A percentile compares a stretch with the other conserved stretches of the same genome.
Conservation (phyloP, 805 yeast genomes). For the Kazachstania kunashirensis region DNA sequence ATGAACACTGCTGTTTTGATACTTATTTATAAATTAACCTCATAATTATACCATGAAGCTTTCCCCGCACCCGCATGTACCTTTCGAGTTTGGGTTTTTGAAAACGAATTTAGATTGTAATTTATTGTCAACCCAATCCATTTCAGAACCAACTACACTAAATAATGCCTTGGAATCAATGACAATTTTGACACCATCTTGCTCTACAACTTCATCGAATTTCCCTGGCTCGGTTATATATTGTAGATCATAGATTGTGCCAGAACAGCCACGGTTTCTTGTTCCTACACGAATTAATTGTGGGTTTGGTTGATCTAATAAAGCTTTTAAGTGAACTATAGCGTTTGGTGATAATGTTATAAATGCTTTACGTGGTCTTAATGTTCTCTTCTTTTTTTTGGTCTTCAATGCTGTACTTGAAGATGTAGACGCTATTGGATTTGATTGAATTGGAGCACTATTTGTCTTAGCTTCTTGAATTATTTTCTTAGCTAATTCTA, state of each 20-base stretch:
- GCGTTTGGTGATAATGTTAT: slow-evolving; percentile 75
- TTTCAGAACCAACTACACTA: slow-evolving; percentile 91
- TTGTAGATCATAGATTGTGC: slow-evolving; percentile 81
- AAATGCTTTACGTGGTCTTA: slow-evolving; percentile 84
- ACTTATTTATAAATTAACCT: too few species aligned
- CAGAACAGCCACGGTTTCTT: slow-evolving; percentile 94
- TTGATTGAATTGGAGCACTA: not conserved
- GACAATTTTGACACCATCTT: slow-evolving; percentile 85
- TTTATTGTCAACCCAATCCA: slow-evolving; percentile 98
- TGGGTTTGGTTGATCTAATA: slow-evolving; percentile 76
- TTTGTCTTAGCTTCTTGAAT: slow-evolving; percentile 2
- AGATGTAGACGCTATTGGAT: not conserved
- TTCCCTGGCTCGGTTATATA: slow-evolving; percentile 87
- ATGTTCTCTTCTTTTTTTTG: slow-evolving; percentile 46
- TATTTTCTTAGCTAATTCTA: slow-evolving; percentile 14
- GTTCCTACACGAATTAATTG: slow-evolving; percentile 87
- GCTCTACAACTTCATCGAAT: slow-evolving; percentile 87
- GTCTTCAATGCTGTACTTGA: slow-evolving; percentile 6
- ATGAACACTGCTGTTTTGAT: too few species aligned
- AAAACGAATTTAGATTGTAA: slow-evolving; percentile 82
- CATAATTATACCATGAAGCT: slow-evolving; percentile 76
- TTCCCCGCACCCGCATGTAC: slow-evolving; percentile 98
- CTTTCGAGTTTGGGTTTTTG: slow-evolving; percentile 92
- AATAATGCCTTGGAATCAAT: slow-evolving; percentile 94
- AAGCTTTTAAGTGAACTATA: slow-evolving; percentile 51